A percentile compares a stretch with the other conserved stretches of the same genome.
phyloP scores from a whole-genome alignment of 2,329 filamentous ascomycete species.

The Sporothrix protearum region DNA sequence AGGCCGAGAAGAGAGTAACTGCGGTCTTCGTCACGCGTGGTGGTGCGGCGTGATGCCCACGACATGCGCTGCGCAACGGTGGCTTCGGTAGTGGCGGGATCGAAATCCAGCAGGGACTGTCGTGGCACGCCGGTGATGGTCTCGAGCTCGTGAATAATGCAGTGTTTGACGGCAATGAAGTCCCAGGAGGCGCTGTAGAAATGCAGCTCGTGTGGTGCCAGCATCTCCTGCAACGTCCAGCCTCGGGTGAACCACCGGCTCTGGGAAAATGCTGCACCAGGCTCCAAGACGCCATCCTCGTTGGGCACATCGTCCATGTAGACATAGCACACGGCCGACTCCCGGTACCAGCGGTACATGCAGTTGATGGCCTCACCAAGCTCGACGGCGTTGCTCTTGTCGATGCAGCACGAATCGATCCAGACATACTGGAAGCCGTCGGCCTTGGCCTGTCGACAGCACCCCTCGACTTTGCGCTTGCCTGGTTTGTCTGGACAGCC shows the following conservation, averaged over 20 bases:
- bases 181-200: slow-evolving; percentile 31
- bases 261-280: not conserved
- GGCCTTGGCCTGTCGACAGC: not conserved
- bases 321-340: slow-evolving; percentile 23
- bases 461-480: not conserved
- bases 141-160: slow-evolving; percentile 1
- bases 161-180: slow-evolving; percentile 15
- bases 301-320: slow-evolving; percentile 19
- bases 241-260: slow-evolving; percentile 40
- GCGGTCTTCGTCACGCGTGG: slow-evolving; percentile 31
- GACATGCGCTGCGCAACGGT: slow-evolving; percentile 33
- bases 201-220: slow-evolving; percentile 41
- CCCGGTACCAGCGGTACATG: slow-evolving; percentile 27
- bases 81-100: not conserved
- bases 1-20: slow-evolving; percentile 36
- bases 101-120: not conserved
- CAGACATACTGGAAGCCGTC: slow-evolving; percentile 17
- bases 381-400: slow-evolving; percentile 27
- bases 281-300: not conserved
- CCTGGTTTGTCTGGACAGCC: slow-evolving; percentile 1
- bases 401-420: slow-evolving; percentile 29
- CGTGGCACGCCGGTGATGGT: slow-evolving; percentile 25
- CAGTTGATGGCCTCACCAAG: slow-evolving; percentile 27
- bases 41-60: slow-evolving; percentile 32
- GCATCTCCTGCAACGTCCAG: slow-evolving; percentile 65